These are phyloP conservation scores for Allium fistulosum DNA, from an alignment of 106 monocot species.

Conservation along the genomic window DNA sequence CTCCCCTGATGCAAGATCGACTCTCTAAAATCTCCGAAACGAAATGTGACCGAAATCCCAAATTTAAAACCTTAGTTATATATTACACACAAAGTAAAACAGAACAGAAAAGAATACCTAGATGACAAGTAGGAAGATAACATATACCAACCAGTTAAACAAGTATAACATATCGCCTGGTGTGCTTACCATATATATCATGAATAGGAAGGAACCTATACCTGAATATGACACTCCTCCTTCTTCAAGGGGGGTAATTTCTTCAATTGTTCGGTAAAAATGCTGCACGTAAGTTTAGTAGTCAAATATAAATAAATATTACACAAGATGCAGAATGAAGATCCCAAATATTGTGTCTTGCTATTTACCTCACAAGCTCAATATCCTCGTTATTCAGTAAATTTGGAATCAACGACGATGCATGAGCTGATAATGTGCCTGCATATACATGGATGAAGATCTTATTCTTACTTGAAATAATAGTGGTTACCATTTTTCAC, in stretches of 20 bases:
- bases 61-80: too few species aligned
- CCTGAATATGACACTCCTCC: slow-evolving; percentile 34
- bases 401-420: slow-evolving; percentile 63
- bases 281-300: slow-evolving; percentile 36
- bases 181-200: background rate
- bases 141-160: too few species aligned
- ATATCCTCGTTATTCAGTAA: slow-evolving; percentile 87
- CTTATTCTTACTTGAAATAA: background rate
- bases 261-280: slow-evolving; percentile 55
- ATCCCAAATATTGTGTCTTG: background rate
- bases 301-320: background rate
- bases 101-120: too few species aligned
- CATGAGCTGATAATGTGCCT: slow-evolving; percentile 74
- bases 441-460: slow-evolving; percentile 18
- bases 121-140: too few species aligned
- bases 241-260: slow-evolving; percentile 25
- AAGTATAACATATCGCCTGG: too few species aligned
- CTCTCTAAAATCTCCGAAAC: too few species aligned
- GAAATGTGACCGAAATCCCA: too few species aligned
- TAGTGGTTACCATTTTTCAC: background rate
- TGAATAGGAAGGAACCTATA: slow-evolving; percentile 12
- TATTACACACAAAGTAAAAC: too few species aligned
- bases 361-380: slow-evolving; percentile 67
- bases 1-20: too few species aligned
- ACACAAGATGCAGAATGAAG: background rate